Conservation (phyloP, 345 rosid species). For the Psidium friedrichsthalianum region DNA sequence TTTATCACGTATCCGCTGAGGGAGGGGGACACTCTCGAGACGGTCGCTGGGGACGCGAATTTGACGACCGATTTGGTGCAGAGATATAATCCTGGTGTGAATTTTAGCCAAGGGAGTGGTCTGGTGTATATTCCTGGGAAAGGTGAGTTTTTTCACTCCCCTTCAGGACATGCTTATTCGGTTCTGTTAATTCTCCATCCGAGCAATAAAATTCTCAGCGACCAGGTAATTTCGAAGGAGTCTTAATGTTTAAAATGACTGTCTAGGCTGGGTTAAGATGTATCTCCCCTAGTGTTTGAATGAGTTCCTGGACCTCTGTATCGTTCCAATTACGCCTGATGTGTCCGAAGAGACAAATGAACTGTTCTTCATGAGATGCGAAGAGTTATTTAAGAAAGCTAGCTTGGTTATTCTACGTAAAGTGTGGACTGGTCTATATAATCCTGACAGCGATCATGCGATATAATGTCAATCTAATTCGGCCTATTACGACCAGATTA, state of each 20-base stretch:
- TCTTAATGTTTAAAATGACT: neutral
- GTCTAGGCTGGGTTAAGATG: neutral
- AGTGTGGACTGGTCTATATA: neutral
- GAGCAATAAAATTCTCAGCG: neutral
- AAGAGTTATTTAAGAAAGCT: neutral
- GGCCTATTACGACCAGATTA: neutral
- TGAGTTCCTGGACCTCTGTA: neutral
- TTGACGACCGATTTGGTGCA: slow-evolving; percentile 24
- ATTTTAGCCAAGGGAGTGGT: slow-evolving; percentile 58
- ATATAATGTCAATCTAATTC: neutral
- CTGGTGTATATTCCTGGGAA: slow-evolving; percentile 56
- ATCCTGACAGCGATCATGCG: neutral
- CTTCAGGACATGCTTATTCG: neutral
- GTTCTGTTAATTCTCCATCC: neutral
- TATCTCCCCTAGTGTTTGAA: neutral
- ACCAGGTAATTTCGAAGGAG: neutral
- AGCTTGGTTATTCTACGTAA: neutral
- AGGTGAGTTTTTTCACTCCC: slow-evolving; percentile 26
- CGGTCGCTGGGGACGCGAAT: slow-evolving; percentile 25
- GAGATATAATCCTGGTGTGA: slow-evolving; percentile 42
- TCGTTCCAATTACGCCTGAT: neutral
- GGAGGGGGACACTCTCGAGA: slow-evolving; percentile 30
- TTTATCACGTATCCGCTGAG: slow-evolving; percentile 65
- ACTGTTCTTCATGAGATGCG: neutral
- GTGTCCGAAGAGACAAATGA: neutral